Evolutionary conservation across 140 eudicot genomes (phyloP).

Genomic region (Oenanthe javanica): DNA sequence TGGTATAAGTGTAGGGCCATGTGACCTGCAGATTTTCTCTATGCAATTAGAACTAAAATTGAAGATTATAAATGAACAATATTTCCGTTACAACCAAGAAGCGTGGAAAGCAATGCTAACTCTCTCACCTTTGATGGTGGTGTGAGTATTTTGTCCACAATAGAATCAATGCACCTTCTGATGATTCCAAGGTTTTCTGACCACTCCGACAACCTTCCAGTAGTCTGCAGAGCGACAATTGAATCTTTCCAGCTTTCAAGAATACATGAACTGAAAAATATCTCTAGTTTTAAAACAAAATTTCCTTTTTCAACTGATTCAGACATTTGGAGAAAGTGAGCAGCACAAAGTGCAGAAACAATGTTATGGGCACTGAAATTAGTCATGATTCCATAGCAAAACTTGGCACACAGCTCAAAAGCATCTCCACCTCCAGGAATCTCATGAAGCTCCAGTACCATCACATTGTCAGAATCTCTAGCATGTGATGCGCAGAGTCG

Average conservation of each 20-base stretch:
- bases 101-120: neutral
- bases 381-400: slow-evolving; percentile 76
- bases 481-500: slow-evolving; percentile 44
- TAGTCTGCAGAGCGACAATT: slow-evolving; percentile 42
- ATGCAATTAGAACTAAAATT: neutral
- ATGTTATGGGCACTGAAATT: slow-evolving; percentile 73
- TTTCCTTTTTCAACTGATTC: slow-evolving; percentile 57
- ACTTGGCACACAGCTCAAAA: slow-evolving; percentile 81
- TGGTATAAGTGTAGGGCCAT: slow-evolving; percentile 83
- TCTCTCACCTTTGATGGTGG: slow-evolving; percentile 47
- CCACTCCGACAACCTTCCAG: slow-evolving; percentile 47
- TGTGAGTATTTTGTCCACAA: slow-evolving; percentile 67
- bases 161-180: slow-evolving; percentile 74
- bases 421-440: slow-evolving; percentile 78
- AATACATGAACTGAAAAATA: slow-evolving; percentile 67
- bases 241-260: slow-evolving; percentile 81
- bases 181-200: slow-evolving; percentile 72
- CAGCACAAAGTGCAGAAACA: slow-evolving; percentile 68
- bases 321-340: slow-evolving; percentile 64
- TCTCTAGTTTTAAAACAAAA: slow-evolving; percentile 50
- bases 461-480: slow-evolving; percentile 24
- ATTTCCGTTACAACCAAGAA: neutral
- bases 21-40: slow-evolving; percentile 46
- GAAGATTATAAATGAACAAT: neutral
- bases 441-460: slow-evolving; percentile 54